Evolutionary conservation across 192 early-diverging fungal genomes (phyloP).

Genomic region (Entrophospora sp.): DNA sequence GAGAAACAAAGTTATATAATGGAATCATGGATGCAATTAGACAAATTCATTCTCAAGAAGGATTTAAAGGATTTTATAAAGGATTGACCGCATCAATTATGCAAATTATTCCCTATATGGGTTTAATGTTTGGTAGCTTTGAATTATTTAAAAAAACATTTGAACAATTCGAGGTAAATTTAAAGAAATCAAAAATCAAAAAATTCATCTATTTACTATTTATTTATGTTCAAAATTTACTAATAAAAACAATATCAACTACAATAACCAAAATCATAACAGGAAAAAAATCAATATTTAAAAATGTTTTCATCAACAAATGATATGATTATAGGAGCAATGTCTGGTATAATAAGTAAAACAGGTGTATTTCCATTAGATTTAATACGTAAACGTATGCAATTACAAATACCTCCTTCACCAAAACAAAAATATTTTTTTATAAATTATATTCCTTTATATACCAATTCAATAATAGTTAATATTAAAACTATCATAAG

Average conservation of each 20-base stretch:
- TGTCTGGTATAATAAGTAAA: conserved; percentile 76
- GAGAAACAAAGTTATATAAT: conserved; percentile 54
- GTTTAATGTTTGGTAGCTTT: conserved; percentile 69
- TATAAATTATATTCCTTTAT: conserved; percentile 53
- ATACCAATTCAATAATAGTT: conserved; percentile 44
- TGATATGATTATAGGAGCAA: conserved; percentile 71
- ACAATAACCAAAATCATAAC: too few species aligned
- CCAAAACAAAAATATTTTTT: conserved; percentile 57
- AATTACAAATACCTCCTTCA: conserved; percentile 39
- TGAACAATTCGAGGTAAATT: conserved; percentile 21
- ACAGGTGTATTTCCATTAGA: conserved; percentile 86
- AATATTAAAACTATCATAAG: conserved; percentile 58
- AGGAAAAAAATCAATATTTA: conserved; percentile 23
- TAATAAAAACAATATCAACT: too few species aligned
- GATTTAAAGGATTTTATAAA: conserved; percentile 74
- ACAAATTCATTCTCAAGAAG: conserved; percentile 65
- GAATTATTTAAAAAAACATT: conserved; percentile 1
- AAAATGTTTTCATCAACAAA: conserved; percentile 27
- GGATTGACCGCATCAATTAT: conserved; percentile 72
- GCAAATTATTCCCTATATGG: conserved; percentile 95
- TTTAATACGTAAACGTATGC: conserved; percentile 68
- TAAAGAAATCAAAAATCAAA: not conserved
- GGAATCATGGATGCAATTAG: conserved; percentile 53
- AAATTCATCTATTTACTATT: not conserved
- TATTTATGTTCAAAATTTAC: not conserved